A percentile compares a stretch with the other conserved stretches of the same genome.
Evolutionary conservation across 306 rosid genomes (phyloP).

Genomic region (Astragalus membranaceus): DNA sequence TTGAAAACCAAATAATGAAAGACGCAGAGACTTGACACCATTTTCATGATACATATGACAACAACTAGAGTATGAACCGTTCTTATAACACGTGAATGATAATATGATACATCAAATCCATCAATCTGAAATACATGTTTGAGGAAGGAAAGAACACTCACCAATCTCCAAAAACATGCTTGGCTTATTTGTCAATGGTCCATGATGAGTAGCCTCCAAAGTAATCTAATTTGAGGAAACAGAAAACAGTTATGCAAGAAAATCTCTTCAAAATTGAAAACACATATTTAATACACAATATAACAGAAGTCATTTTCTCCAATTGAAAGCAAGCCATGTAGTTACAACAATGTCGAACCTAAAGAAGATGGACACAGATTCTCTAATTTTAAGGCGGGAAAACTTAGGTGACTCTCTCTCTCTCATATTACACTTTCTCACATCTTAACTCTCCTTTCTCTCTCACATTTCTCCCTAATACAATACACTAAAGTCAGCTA

Average conservation of each 20-base stretch:
- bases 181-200: conserved; percentile 73
- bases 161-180: conserved; percentile 94
- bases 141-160: conserved; percentile 29
- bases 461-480: too few species aligned
- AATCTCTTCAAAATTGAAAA: background rate
- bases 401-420: too few species aligned
- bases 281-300: background rate
- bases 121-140: background rate
- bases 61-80: background rate
- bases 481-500: too few species aligned
- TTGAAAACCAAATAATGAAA: background rate
- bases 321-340: background rate
- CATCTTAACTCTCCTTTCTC: too few species aligned
- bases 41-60: background rate
- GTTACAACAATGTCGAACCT: background rate
- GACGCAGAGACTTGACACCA: background rate
- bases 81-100: background rate
- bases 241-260: background rate
- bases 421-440: too few species aligned
- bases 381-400: too few species aligned
- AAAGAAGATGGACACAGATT: background rate
- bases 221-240: conserved; percentile 58
- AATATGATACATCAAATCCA: background rate
- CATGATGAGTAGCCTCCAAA: conserved; percentile 96
- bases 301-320: background rate